Percentiles rank a stretch among this genome's conserved stretches.
Conservation (phyloP, 495 filamentous ascomycete genomes). For the Collariella sp. region DNA sequence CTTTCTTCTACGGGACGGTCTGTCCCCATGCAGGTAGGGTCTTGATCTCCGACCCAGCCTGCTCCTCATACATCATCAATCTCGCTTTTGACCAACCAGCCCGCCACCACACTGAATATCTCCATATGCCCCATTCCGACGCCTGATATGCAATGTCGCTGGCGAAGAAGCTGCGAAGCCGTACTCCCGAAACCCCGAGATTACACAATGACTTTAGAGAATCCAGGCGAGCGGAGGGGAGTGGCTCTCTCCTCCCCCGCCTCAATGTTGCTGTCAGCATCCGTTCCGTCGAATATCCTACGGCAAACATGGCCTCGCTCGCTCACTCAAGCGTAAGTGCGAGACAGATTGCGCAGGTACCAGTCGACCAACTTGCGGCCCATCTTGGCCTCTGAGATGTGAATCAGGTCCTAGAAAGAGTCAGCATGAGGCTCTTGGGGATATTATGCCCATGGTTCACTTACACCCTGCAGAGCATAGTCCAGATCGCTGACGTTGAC, state of each 20-base stretch:
- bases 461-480: constrained; percentile 87
- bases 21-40: neutral
- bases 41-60: neutral
- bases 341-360: constrained; percentile 93
- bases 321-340: constrained; percentile 58
- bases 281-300: neutral
- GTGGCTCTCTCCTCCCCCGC: neutral
- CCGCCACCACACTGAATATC: neutral
- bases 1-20: too few relatives aligned
- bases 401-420: constrained; percentile 67
- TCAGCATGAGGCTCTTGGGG: constrained; percentile 26
- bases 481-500: constrained; percentile 88
- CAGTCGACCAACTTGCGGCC: constrained; percentile 94
- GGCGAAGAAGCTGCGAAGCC: neutral
- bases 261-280: neutral
- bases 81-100: neutral
- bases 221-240: neutral
- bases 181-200: neutral
- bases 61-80: neutral
- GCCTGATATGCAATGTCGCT: constrained; percentile 8
- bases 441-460: too few relatives aligned
- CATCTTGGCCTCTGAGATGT: constrained; percentile 97
- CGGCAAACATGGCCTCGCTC: too few relatives aligned
- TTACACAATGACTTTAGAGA: constrained; percentile 5
- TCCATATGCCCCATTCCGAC: constrained; percentile 4